Evolutionary conservation across 208 protist species (phyloP), one percentile per base, ranked within the genome.

Genomic region (Leishmania tarentolae): DNA sequence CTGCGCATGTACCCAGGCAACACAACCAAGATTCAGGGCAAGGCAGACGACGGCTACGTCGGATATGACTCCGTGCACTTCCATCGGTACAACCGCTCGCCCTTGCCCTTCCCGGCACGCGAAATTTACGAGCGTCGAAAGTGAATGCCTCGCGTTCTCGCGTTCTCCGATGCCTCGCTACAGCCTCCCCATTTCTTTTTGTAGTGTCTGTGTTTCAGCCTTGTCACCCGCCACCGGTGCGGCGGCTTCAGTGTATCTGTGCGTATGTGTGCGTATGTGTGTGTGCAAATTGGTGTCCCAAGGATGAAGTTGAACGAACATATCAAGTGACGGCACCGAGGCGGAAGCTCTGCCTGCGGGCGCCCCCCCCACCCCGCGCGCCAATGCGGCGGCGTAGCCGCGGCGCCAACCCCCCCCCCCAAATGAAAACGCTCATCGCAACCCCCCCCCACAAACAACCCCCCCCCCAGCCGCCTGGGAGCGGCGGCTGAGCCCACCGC

Each of bases 111-210:
- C 83, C 92, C 92, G 0, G 94, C 94, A 31, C 87, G 91, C 24
- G 94, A 96, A 76, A 90, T 97, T n/a, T 97, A 97, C 85, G 94
- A 95, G 81, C 87, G 94, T 44, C 86, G 94, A 50, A 96, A 96
- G 84, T 96, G 83, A 61, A 76, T 37, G 52, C 56, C 53, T 19
- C 50, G 50, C 46, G 17, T 11, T 40, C 35, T 40, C 35, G 28
- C 46, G 72, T 37, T 63, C 21, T 40, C 72, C 28, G 72, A 56
- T 76, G 19, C 69, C 69, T 46, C 69, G 2, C 71, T 44, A 65
- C 61, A 69, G 35, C 21, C 70, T 78, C 47, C 31, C 50, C 24
- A 15, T 40, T 50, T 44, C 35, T 3, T 9, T 9, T 76, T 31
- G 13, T 37, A 6, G 50, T n/a, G n/a, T 61, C n/a, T 50, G 35